Conservation (phyloP, 805 yeast species). For the Hanseniaspora lindneri region DNA sequence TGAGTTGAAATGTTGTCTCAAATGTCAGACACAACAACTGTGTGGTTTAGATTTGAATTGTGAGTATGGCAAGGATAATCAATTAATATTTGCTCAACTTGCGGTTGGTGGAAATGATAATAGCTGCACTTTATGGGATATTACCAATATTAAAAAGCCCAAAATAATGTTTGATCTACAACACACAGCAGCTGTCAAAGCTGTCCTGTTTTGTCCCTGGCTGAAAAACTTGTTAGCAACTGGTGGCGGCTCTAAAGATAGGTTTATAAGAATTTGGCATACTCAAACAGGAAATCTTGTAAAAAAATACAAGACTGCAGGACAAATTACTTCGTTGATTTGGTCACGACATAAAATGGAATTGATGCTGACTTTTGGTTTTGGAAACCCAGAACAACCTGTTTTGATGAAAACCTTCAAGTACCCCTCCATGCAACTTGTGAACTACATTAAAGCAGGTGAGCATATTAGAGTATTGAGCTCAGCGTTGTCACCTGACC, state of each 20-base stretch:
- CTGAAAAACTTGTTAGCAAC: conserved; percentile 66
- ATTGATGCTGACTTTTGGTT: conserved; percentile 72
- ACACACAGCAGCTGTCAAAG: conserved; percentile 83
- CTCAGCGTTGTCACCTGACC: conserved; percentile 57
- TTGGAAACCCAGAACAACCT: conserved; percentile 44
- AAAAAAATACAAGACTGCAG: conserved; percentile 42
- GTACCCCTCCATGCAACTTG: conserved; percentile 50
- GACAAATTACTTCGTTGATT: conserved; percentile 66
- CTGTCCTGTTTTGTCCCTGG: conserved; percentile 88
- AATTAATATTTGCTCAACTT: conserved; percentile 30
- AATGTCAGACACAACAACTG: conserved; percentile 46
- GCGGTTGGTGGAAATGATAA: conserved; percentile 85
- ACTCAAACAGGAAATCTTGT: conserved; percentile 63
- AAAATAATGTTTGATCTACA: conserved; percentile 37
- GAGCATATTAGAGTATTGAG: conserved; percentile 49
- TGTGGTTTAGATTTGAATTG: conserved; percentile 35
- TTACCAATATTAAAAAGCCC: conserved; percentile 35
- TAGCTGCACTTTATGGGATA: conserved; percentile 65
- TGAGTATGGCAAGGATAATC: conserved; percentile 25
- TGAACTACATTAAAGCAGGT: conserved; percentile 40
- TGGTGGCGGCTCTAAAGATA: conserved; percentile 80
- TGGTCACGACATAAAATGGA: conserved; percentile 63
- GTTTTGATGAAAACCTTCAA: conserved; percentile 47
- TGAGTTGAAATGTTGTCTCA: conserved; percentile 20
- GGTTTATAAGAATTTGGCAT: conserved; percentile 80